phyloP scores from a whole-genome alignment of 306 rosid genomes.

The Cucurbita maxima region DNA sequence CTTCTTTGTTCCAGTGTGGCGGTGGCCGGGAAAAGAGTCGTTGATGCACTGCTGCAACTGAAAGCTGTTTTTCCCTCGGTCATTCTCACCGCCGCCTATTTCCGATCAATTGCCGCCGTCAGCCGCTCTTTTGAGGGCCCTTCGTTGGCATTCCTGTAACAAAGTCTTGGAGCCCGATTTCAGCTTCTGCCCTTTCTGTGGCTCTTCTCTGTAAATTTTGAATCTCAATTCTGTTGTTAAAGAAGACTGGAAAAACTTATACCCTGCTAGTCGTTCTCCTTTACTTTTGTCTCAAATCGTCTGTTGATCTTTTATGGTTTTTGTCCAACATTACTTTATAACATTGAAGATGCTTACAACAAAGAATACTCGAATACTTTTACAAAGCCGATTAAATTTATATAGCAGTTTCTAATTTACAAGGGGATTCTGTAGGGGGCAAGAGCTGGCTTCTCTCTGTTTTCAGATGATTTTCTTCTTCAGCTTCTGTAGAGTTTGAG shows the following conservation, averaged over 20 bases:
- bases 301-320: not conserved
- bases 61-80: slow-evolving; percentile 41
- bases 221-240: not conserved
- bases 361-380: not conserved
- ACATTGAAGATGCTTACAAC: not conserved
- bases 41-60: slow-evolving; percentile 43
- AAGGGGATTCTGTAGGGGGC: slow-evolving; percentile 7
- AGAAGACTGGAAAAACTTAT: not conserved
- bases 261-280: not conserved
- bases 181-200: slow-evolving; percentile 74
- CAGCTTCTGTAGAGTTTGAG: slow-evolving; percentile 33
- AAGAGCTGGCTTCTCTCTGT: slow-evolving; percentile 10
- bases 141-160: slow-evolving; percentile 50
- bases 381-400: slow-evolving; percentile 1
- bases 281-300: slow-evolving; percentile 18
- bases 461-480: slow-evolving; percentile 21
- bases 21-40: slow-evolving; percentile 70
- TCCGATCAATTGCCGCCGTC: slow-evolving; percentile 13
- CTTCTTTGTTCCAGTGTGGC: slow-evolving; percentile 78
- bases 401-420: slow-evolving; percentile 30
- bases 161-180: slow-evolving; percentile 42
- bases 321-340: not conserved
- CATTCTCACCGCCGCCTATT: slow-evolving; percentile 30
- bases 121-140: not conserved
- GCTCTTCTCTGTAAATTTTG: slow-evolving; percentile 33